A percentile compares a stretch with the other conserved stretches of the same genome.
phyloP scores from a whole-genome alignment of 2,329 filamentous ascomycete species.

The Ceratocystis colombiana region DNA sequence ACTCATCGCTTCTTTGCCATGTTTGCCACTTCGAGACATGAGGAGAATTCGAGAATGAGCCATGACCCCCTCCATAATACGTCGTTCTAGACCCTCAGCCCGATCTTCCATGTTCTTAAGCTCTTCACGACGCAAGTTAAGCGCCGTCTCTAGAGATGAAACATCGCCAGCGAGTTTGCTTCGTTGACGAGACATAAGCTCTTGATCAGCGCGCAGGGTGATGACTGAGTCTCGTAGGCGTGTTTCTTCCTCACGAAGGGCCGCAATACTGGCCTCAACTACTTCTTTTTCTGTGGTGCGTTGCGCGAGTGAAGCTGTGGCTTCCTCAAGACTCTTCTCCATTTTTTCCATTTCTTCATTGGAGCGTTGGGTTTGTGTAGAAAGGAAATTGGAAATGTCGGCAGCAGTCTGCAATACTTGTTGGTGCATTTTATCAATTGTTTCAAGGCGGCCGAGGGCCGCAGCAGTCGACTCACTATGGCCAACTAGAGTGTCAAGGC shows the following conservation, averaged over 20 bases:
- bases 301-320: constrained; percentile 69
- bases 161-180: constrained; percentile 73
- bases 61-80: constrained; percentile 90
- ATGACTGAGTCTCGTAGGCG: constrained; percentile 47
- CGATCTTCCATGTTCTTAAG: constrained; percentile 81
- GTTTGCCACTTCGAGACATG: constrained; percentile 53
- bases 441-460: constrained; percentile 64
- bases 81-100: constrained; percentile 78
- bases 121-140: constrained; percentile 81
- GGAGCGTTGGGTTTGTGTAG: constrained; percentile 63
- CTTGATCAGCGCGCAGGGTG: constrained; percentile 56
- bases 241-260: constrained; percentile 44
- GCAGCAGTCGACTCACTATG: constrained; percentile 53
- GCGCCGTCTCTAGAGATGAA: constrained; percentile 79
- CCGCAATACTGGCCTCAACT: constrained; percentile 46
- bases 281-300: constrained; percentile 55
- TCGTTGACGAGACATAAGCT: constrained; percentile 67
- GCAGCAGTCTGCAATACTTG: constrained; percentile 76
- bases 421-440: constrained; percentile 61
- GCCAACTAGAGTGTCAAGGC: constrained; percentile 39
- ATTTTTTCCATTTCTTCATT: constrained; percentile 67
- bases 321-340: constrained; percentile 70
- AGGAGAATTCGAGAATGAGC: constrained; percentile 90
- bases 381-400: constrained; percentile 74
- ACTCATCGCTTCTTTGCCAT: constrained; percentile 46